A percentile compares a stretch with the other conserved stretches of the same genome.
Conservation (phyloP, 768 basidiomycete species). For the Russula emetica region DNA sequence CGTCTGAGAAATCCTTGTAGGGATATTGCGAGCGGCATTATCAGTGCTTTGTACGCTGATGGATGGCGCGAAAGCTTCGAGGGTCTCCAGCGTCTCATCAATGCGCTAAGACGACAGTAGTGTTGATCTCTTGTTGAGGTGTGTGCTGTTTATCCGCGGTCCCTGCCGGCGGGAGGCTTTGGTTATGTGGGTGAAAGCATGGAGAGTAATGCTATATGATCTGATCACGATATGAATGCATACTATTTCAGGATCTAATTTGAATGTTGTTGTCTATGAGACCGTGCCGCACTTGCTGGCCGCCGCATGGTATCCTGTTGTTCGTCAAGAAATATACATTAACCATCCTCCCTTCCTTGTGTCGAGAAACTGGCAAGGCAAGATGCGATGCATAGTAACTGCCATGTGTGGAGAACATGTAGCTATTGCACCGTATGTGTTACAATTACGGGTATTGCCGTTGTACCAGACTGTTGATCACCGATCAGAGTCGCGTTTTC, state of each 20-base stretch:
- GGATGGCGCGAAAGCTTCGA: conserved; percentile 43
- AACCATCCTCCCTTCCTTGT: not conserved
- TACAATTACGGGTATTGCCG: no score
- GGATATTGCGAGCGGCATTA: conserved; percentile 50
- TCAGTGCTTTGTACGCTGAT: conserved; percentile 48
- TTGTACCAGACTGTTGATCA: no score
- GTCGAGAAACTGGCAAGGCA: not conserved
- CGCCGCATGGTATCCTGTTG: not conserved
- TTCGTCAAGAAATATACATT: not conserved
- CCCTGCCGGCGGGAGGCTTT: conserved; percentile 20
- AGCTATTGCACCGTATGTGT: no score
- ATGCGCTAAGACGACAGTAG: conserved; percentile 34
- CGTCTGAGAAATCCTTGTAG: conserved; percentile 31
- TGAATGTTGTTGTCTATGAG: conserved; percentile 9
- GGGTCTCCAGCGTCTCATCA: conserved; percentile 39
- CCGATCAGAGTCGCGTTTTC: no score
- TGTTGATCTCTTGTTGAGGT: conserved; percentile 11
- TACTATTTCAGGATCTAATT: conserved; percentile 19
- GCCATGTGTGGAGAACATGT: no score
- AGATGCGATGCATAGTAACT: not conserved
- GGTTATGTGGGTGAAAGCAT: conserved; percentile 3
- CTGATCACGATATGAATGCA: conserved; percentile 9
- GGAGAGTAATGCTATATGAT: conserved; percentile 8
- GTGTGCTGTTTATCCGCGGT: conserved; percentile 3
- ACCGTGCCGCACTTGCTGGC: not conserved